A percentile compares a stretch with the other conserved stretches of the same genome.
phyloP scores from a whole-genome alignment of 805 yeast genomes.

The Lachancea lanzarotensis region DNA sequence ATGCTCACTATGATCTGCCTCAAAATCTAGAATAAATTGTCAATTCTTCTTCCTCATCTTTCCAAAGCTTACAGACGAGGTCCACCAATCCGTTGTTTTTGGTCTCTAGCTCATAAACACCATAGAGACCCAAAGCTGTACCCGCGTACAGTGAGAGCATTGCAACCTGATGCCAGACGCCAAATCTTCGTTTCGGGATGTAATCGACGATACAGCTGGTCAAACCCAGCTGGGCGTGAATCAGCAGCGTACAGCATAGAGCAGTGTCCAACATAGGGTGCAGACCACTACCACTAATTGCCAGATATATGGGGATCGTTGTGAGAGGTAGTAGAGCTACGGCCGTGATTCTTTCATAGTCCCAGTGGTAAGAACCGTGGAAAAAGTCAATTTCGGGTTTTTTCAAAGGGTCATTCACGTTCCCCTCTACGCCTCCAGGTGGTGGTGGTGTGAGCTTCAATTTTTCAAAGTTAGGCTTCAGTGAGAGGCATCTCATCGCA shows the following conservation, averaged over 20 bases:
- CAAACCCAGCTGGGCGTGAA: constrained; percentile 67
- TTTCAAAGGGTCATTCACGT: constrained; percentile 65
- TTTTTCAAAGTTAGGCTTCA: constrained; percentile 26
- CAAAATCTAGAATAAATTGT: constrained; percentile 21
- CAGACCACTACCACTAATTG: constrained; percentile 43
- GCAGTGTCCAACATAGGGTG: constrained; percentile 50
- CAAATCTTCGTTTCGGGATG: constrained; percentile 69
- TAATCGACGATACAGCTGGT: constrained; percentile 73
- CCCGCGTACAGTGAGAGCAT: constrained; percentile 58
- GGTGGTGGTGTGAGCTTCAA: constrained; percentile 56
- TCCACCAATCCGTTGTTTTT: constrained; percentile 58
- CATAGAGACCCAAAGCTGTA: constrained; percentile 59
- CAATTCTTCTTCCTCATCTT: constrained; percentile 26
- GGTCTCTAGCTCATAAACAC: constrained; percentile 62
- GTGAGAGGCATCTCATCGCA: constrained; percentile 13
- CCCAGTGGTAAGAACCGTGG: constrained; percentile 73
- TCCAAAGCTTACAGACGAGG: constrained; percentile 36
- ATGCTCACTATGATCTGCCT: not conserved
- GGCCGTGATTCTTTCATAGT: constrained; percentile 56
- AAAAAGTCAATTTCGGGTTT: constrained; percentile 48
- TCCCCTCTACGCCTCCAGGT: constrained; percentile 65
- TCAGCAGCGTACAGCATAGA: constrained; percentile 47
- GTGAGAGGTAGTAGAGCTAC: constrained; percentile 58
- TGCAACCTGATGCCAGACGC: constrained; percentile 54
- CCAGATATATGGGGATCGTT: constrained; percentile 42